Conservation (phyloP, 2,329 filamentous ascomycete genomes). For the Tolypocladium endophyticum region DNA sequence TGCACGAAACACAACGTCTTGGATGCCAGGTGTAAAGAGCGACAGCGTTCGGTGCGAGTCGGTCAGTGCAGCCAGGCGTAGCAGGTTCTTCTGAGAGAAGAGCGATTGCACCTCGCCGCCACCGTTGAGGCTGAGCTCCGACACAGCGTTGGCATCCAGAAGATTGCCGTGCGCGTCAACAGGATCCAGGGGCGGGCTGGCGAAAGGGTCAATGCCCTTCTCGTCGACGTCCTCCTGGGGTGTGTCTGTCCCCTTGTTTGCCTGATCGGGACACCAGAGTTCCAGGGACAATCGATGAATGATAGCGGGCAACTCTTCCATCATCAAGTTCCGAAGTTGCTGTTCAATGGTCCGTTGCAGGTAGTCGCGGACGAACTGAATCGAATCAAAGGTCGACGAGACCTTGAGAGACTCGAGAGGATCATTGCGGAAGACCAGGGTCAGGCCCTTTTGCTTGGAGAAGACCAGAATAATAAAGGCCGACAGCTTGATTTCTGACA, state of each 20-base stretch:
- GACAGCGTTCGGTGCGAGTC: slow-evolving; percentile 87
- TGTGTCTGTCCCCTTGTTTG: slow-evolving; percentile 33
- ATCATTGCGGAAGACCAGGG: slow-evolving; percentile 94
- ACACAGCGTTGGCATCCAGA: slow-evolving; percentile 64
- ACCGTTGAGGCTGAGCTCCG: slow-evolving; percentile 67
- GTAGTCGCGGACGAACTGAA: slow-evolving; percentile 96
- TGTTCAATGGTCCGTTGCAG: slow-evolving; percentile 92
- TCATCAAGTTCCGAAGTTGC: slow-evolving; percentile 85
- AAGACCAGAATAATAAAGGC: slow-evolving; percentile 98
- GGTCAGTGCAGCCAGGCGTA: slow-evolving; percentile 70
- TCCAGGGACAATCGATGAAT: slow-evolving; percentile 86
- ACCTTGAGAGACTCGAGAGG: slow-evolving; percentile 96
- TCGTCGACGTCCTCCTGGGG: slow-evolving; percentile 43
- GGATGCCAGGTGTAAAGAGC: slow-evolving; percentile 82
- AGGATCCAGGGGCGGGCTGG: slow-evolving; percentile 69
- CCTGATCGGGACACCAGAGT: slow-evolving; percentile 81
- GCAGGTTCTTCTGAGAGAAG: slow-evolving; percentile 90
- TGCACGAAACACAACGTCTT: slow-evolving; percentile 82
- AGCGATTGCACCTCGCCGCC: slow-evolving; percentile 75
- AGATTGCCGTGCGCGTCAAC: slow-evolving; percentile 72
- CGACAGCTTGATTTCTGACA: slow-evolving; percentile 91
- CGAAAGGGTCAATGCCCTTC: slow-evolving; percentile 65
- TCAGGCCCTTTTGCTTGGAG: slow-evolving; percentile 92
- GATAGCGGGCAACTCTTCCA: slow-evolving; percentile 94
- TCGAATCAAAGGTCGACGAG: slow-evolving; percentile 97